Conservation (phyloP, 192 early-diverging fungal species). For the Geranomyces michiganensis region DNA sequence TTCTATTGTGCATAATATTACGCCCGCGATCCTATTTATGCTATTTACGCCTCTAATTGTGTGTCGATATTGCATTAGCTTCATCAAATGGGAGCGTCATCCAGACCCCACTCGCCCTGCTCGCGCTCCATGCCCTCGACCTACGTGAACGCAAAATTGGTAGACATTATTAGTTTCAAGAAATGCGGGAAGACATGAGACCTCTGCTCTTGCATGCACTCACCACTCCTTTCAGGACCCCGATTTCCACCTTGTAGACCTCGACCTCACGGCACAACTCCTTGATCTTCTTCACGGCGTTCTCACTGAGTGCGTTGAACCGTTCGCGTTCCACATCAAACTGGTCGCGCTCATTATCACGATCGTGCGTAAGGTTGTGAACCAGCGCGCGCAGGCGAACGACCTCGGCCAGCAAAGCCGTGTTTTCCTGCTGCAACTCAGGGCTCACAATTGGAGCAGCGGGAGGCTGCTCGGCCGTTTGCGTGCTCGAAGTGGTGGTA, state of each 20-base stretch:
- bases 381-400: conserved; percentile 23
- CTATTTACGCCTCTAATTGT: no score
- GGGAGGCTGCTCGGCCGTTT: conserved; percentile 16
- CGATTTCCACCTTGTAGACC: conserved; percentile 16
- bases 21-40: no score
- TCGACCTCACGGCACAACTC: conserved; percentile 42
- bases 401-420: conserved; percentile 27
- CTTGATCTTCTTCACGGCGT: conserved; percentile 54
- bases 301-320: conserved; percentile 47
- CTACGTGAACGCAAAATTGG: no score
- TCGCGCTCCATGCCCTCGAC: no score
- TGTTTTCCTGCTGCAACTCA: conserved; percentile 14
- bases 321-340: conserved; percentile 36
- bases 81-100: no score
- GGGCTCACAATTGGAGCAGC: neutral
- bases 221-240: conserved; percentile 3
- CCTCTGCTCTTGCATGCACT: neutral
- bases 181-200: no score
- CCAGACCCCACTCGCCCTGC: no score
- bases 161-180: no score
- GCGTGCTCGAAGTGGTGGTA: conserved; percentile 20
- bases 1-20: no score
- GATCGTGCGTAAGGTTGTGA: conserved; percentile 20
- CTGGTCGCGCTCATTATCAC: conserved; percentile 10
- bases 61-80: no score